Evolutionary conservation across 2,329 filamentous ascomycete species (phyloP).

Genomic region (Apiospora kogelbergensis): DNA sequence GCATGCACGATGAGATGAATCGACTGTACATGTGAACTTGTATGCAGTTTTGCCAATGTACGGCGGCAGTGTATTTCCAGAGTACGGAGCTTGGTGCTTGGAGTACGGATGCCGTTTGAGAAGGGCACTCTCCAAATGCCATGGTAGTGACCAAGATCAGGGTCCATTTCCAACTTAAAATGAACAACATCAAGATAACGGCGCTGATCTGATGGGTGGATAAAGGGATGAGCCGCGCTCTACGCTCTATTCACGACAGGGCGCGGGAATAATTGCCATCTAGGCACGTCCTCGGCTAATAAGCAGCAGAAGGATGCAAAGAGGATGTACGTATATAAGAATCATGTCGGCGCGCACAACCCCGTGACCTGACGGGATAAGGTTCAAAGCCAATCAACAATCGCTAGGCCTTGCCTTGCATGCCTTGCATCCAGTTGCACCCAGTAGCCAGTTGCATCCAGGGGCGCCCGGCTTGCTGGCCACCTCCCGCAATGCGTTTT

Average conservation of each 20-base stretch:
- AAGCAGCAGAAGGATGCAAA: not conserved
- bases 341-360: too few relatives aligned
- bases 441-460: too few relatives aligned
- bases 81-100: too few relatives aligned
- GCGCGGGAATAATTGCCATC: not conserved
- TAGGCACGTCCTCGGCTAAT: not conserved
- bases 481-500: not conserved
- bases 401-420: not conserved
- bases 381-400: not conserved
- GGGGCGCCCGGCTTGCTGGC: not conserved
- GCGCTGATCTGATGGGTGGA: not conserved
- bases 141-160: not conserved
- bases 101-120: not conserved
- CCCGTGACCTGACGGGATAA: not conserved
- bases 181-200: not conserved
- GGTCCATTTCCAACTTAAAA: not conserved
- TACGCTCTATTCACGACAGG: not conserved
- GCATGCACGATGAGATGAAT: not conserved
- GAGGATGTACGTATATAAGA: too few relatives aligned
- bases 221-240: constrained; percentile 3
- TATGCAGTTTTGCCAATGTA: too few relatives aligned
- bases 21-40: not conserved
- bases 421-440: too few relatives aligned
- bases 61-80: too few relatives aligned
- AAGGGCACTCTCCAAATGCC: not conserved